Conservation (phyloP, 23 red algal genomes). For the Gracilariopsis chorda region DNA sequence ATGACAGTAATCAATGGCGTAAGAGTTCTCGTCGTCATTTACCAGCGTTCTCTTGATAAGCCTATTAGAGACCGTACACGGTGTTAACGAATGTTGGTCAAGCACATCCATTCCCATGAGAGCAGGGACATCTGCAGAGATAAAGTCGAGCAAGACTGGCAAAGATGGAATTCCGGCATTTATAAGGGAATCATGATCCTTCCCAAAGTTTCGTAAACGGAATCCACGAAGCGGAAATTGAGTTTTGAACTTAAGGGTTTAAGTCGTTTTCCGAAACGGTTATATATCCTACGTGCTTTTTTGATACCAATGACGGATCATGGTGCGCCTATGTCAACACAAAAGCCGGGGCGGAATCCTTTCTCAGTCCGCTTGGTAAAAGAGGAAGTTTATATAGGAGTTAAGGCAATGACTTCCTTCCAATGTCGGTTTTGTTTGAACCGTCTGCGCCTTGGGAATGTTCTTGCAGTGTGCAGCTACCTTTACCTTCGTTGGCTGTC, state of each 20-base stretch:
- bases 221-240: neutral
- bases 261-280: neutral
- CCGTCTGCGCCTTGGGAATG: too few species aligned
- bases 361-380: too few species aligned
- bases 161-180: neutral
- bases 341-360: neutral
- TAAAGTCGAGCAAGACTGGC: neutral
- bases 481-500: too few species aligned
- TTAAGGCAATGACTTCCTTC: too few species aligned
- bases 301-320: neutral
- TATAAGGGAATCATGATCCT: neutral
- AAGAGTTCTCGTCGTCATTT: too few species aligned
- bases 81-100: neutral
- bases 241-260: neutral
- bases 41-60: neutral
- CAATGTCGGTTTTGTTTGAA: too few species aligned
- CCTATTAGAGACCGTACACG: neutral
- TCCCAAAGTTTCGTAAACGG: neutral
- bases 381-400: neutral
- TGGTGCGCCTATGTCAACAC: neutral
- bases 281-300: neutral
- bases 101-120: conserved; percentile 26
- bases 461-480: too few species aligned
- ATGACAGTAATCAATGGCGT: conserved; percentile 21
- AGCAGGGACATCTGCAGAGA: neutral